Base-by-base conservation (phyloP, 306 rosid genomes). In the Ormosia semicastrata region DNA sequence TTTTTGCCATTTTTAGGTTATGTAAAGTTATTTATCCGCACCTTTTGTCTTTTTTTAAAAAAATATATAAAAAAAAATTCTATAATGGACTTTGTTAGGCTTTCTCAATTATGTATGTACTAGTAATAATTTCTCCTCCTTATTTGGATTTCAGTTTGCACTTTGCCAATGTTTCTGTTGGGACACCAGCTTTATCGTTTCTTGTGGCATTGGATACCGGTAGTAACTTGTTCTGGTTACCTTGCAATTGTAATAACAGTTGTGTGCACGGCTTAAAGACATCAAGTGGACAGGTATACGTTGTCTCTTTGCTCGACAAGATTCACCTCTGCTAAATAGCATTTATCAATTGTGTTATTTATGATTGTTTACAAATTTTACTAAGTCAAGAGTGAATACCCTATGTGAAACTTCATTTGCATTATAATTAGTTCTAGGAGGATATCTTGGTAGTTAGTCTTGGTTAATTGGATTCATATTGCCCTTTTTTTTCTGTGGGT, bases 201-300 rank as follows among this genome's bases (percentile, higher is more conserved):
- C 40, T 93, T 52, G 99, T 96, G 90, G 99, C 98, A 54, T 88
- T 96, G 80, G 99, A 96, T 82, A 96, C 99, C 0, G 99, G 99
- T 2, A 96, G 99, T 72, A 94, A 96, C 86, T 84, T 92, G 81
- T 87, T 94, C 86, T 96, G 98, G 99, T 71, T 96, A 37, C 99
- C 99, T 32, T 96, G 99, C 65, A 95, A 96, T 69, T 96, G 99
- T 83, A 60, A 54, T 83, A 60, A 54, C 83, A 83, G 83, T 72
- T 96, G 99, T 80, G 72, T 80, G 1, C 78, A 1, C 14, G 69
- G 66, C 60, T 0, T 92, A 30, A 57, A 50, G 52, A 1, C 77
- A n/a, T 9, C 86, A 50, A 5, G 13, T 3, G 91, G 87, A 57
- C 14, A 57, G 81, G 98, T 94, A 87, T 34, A 15, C 37, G 18